A percentile compares a stretch with the other conserved stretches of the same genome.
Evolutionary conservation across 2,329 filamentous ascomycete species (phyloP).

Genomic region (Kalmusia sp.): DNA sequence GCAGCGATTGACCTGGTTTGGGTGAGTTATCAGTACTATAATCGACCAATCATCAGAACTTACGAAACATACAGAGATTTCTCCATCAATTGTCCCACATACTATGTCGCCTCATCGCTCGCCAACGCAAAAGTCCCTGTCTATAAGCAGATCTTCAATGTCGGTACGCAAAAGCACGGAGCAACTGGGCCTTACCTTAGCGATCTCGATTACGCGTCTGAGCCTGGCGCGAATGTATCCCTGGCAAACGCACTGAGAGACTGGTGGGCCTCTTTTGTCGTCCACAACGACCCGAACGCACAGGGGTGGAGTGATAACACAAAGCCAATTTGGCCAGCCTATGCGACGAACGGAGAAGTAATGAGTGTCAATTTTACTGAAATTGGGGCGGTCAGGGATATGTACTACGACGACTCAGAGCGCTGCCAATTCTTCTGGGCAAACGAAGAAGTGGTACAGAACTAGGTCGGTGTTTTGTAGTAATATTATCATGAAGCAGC

Average conservation of each 20-base stretch:
- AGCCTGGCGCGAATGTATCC: slow-evolving; percentile 34
- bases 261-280: slow-evolving; percentile 44
- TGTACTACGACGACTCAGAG: slow-evolving; percentile 12
- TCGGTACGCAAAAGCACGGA: slow-evolving; percentile 43
- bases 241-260: slow-evolving; percentile 43
- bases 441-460: slow-evolving; percentile 14
- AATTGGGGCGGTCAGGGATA: slow-evolving; percentile 14
- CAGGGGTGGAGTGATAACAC: slow-evolving; percentile 26
- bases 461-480: slow-evolving; percentile 1
- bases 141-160: slow-evolving; percentile 45
- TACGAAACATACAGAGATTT: slow-evolving; percentile 30
- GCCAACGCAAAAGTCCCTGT: slow-evolving; percentile 24
- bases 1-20: slow-evolving; percentile 46
- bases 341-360: slow-evolving; percentile 21
- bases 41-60: not conserved
- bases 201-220: slow-evolving; percentile 14
- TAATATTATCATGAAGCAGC: not conserved
- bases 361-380: slow-evolving; percentile 17
- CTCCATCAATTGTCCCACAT: slow-evolving; percentile 45
- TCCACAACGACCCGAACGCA: slow-evolving; percentile 42
- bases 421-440: slow-evolving; percentile 15
- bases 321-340: slow-evolving; percentile 37
- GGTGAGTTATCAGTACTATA: slow-evolving; percentile 21
- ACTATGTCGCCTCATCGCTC: slow-evolving; percentile 40
- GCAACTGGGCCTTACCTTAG: slow-evolving; percentile 33